Conservation (phyloP, 2,329 filamentous ascomycete genomes). For the Exophiala xenobiotica region DNA sequence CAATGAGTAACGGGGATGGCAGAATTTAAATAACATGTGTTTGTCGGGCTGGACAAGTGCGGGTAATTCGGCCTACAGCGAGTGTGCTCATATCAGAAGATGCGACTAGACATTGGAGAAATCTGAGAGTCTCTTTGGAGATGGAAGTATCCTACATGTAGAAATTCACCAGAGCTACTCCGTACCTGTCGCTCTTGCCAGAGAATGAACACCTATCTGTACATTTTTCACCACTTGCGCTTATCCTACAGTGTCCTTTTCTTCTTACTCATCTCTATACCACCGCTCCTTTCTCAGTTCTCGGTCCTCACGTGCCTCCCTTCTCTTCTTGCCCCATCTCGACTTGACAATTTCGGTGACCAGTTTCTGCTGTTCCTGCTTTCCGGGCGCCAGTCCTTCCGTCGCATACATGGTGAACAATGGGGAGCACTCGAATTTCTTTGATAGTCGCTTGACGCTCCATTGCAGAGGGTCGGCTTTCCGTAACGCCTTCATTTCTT, state of each 20-base stretch:
- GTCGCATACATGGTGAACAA: conserved; percentile 63
- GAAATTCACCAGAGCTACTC: too few species aligned
- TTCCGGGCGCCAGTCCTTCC: conserved; percentile 49
- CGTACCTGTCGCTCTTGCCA: not conserved
- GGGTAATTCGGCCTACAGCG: conserved; percentile 1
- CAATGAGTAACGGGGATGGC: conserved; percentile 8
- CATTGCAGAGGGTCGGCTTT: conserved; percentile 57
- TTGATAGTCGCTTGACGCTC: conserved; percentile 59
- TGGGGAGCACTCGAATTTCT: conserved; percentile 62
- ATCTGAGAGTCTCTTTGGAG: not conserved
- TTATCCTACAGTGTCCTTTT: conserved; percentile 3
- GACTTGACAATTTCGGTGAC: conserved; percentile 55
- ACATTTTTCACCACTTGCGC: conserved; percentile 1
- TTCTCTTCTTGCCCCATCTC: conserved; percentile 61
- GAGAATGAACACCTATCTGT: not conserved
- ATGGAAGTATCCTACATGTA: too few species aligned
- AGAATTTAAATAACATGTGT: conserved; percentile 16
- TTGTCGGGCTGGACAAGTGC: conserved; percentile 9
- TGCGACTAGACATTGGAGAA: conserved; percentile 2
- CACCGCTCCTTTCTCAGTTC: conserved; percentile 59
- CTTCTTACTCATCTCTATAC: conserved; percentile 55
- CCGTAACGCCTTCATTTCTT: conserved; percentile 59
- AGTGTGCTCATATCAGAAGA: not conserved
- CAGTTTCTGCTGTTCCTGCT: conserved; percentile 48
- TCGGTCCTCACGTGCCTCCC: conserved; percentile 61